Base-by-base conservation (phyloP, 331 rosid genomes). In the Spiraea crenata region DNA sequence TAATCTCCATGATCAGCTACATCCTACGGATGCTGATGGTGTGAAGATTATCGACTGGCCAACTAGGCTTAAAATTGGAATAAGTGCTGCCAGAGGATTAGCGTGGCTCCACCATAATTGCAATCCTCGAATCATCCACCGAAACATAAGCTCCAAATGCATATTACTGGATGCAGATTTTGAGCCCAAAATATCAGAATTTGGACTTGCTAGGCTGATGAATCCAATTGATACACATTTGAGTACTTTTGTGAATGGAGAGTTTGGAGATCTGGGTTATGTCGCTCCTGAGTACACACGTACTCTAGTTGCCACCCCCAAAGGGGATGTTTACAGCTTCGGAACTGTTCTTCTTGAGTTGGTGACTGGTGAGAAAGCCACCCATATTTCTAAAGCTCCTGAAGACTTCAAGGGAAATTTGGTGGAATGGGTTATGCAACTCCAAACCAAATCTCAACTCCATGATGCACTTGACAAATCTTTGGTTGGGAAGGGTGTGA, bases 91-190 rank as follows among this genome's bases (percentile, higher is more conserved):
- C 58, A 89, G 83, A 81, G 99, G 97, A 65, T 89, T 95, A 14
- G 99, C 99, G 2, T 95, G 91, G 91, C 95, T 95, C 67, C 99
- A 95, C 66, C 99, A 95, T 73, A 86, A 87, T 82, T 95, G 99
- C 90, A 95, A 95, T 66, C 97, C 99, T 5, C 95, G 99, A 1
- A 86, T 95, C 31, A 67, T 95, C 79, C 99, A 95, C 82, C 88
- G 97, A 14, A 95, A 95, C 86, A 85, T 95, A 81, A 95, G 97
- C 85, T 91, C 99, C 37, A 91, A 91, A 71, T 89, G 97, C 83
- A 89, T 95, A 73, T 79, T 95, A 45, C 71, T 95, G 71, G 96
- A 89, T n/a, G 85, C 76, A 14, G 89, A 82, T 45, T 95, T 86
- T 50, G 97, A 91, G 84, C 95, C 99, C 15, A 91, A 88, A 74